Base-by-base conservation (phyloP, 2,329 filamentous ascomycete genomes). In the Salinomyces thailandicus region DNA sequence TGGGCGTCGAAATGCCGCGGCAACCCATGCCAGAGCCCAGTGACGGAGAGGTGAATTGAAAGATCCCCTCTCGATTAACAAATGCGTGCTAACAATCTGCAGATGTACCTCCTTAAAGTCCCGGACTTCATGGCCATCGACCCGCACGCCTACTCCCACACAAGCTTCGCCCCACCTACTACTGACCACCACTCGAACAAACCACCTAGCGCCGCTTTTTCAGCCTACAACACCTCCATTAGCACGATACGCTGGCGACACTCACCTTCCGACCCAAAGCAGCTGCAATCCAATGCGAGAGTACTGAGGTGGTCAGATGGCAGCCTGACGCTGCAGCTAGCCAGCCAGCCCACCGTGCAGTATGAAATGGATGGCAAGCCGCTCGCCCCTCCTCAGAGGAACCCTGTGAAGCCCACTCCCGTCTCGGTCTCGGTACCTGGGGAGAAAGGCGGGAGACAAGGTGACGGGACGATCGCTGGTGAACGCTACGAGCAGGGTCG, bases 231-330 rank as follows among this genome's bases (percentile, higher is more conserved):
- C 36, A 77, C 75, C 8, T 76, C 81, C 19, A 71, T 77, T 51
- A 74, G 76, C 24, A 78, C 80, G 2, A 69, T 83, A 32, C 77
- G 82, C 42, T 84, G 79, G 61, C 75, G 79, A 36, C 75, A 72
- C 51, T 77, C 84, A 39, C 68, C 76, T 7, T 69, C 69, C n/a
- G 63, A 78, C 38, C 79, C 75, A 1, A 71, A 72, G 33, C 65
- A 76, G 43, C 66, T 86, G 9, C 75, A 81, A 54, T 86, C 81
- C 53, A 89, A 89, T 54, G 74, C 83, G 2, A 73, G 79, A 44
- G 64, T 89, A 18, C 75, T 84, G 53, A 73, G 74, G 48, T 89
- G 83, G 83, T 85, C 78, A 43, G 83, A 89, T 52, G 83, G 83
- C 18, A 85, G 79, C 3, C 64, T 84, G 12, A 86, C 81, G 8